Evolutionary conservation across 1,284 basidiomycete species (phyloP), one percentile per base, ranked within the genome.

Genomic region (Peniophora sp.): DNA sequence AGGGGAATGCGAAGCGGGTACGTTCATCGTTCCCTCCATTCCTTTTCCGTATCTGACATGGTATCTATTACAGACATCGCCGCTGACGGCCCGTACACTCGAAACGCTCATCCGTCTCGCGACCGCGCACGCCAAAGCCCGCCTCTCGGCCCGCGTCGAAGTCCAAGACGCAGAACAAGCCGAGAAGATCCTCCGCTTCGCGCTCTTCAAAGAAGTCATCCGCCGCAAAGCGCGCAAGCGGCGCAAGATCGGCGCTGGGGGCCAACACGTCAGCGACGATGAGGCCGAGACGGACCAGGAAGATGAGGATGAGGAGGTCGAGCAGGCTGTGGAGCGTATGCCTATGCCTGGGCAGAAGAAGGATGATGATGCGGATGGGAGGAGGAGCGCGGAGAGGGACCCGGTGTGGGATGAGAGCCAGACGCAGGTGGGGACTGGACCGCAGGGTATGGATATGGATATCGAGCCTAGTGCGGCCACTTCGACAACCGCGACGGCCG

Each of bases 31-130:
- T 41, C 15, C 37, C 37, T 17, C 39, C 50, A 48, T 17, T 43
- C 53, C 24, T 43, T 53, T 47, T 50, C 3, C 14, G 32, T 24
- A 24, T 44, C 50, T 23, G 3, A 27, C 22, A 35, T 32, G 27
- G 23, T 14, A 2, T 41, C 8, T 41, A 41, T 23, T 48, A 3
- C 55, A 97, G 90, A 99, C 97, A 3, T 92, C 96, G 11, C 97
- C 97, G 1, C 73, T 99, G 56, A 99, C 97, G 1, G 96, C 97
- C 14, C 94, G 97, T 81, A 98, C 97, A 5, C 83, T 99, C 52
- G 97, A 99, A 71, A 99, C 97, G 1, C 78, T 99, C 43, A 99
- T 99, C 66, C 97, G 97, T 77, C 80, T 99, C 14, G 83, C 97
- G 5, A 99, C 96, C 15, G 97, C 97, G 0, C 97, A 99, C 66